Base-by-base conservation (phyloP, 1,284 basidiomycete species). In the Volvariella surrecta region DNA sequence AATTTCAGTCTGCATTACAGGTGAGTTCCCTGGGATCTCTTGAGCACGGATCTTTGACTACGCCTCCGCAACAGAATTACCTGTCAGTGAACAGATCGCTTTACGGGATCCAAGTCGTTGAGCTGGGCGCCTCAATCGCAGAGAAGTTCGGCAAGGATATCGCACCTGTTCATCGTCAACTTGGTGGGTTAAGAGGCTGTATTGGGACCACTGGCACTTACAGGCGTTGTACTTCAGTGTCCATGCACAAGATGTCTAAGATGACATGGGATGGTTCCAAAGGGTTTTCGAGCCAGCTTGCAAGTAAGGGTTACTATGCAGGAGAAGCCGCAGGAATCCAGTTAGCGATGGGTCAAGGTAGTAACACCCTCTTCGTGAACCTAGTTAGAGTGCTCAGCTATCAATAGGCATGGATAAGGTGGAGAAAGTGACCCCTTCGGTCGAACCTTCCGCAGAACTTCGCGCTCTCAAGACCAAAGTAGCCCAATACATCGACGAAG, bases 1-100 rank as follows among this genome's bases (percentile, higher is more conserved):
- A 97, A 63, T 67, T 98, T 44, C 90, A 95, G 54, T 87, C 91
- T 1, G 92, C 91, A 1, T 67, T 99, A 40, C 89, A 95, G 76
- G 87, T 86, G 54, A 34, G 61, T 57, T 34, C 34, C 19, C 16
- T 39, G 32, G 15, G 28, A 20, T 31, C 18, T 40, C 32, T 11
- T 28, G 11, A 11, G 24, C 6, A 11, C 11, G 24, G 6, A 11
- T 11, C 19, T 19, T 34, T 22, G 4, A 37, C 11, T 16, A 19
- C 18, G 13, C 34, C 38, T 32, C 20, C 43, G 43, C 7, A 30
- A 39, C 53, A 93, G 89, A 85, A 84, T 74, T 94, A 94, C 58
- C 73, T 94, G 15, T 74, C 82, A 43, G 68, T 83, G 30, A 82
- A 82, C 80, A 86, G 50, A 34, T 77, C 81, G 0, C 65, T 76